Evolutionary conservation across 2,329 filamentous ascomycete species (phyloP).

Genomic region (Colletotrichum sp.): DNA sequence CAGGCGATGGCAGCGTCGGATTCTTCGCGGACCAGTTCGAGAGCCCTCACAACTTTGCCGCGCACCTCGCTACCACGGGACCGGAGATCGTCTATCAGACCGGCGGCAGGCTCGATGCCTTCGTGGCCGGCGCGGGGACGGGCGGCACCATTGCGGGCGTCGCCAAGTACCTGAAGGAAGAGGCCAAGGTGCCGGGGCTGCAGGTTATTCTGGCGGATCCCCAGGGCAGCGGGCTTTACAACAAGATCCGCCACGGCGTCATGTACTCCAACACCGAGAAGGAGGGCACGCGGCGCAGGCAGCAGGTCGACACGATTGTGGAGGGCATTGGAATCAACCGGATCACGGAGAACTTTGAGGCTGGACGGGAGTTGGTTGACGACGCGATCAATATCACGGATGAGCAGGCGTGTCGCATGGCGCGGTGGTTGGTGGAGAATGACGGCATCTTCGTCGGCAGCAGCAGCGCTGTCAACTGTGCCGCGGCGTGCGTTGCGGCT

Average conservation of each 20-base stretch:
- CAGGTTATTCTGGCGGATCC: constrained; percentile 89
- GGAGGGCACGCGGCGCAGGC: constrained; percentile 86
- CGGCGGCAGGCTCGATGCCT: constrained; percentile 77
- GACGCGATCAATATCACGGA: constrained; percentile 91
- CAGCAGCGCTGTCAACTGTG: constrained; percentile 96
- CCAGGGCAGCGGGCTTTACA: constrained; percentile 91
- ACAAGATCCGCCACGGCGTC: constrained; percentile 89
- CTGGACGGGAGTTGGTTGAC: constrained; percentile 83
- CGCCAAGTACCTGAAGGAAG: constrained; percentile 80
- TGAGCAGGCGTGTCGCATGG: constrained; percentile 89
- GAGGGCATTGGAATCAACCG: constrained; percentile 97
- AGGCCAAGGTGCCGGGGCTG: constrained; percentile 60
- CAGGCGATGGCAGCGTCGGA: constrained; percentile 69
- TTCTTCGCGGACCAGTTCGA: constrained; percentile 99
- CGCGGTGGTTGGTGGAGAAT: constrained; percentile 93
- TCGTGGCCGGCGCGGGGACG: constrained; percentile 92
- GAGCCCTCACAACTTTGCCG: constrained; percentile 84
- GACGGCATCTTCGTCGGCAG: constrained; percentile 95
- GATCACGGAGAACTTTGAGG: constrained; percentile 91
- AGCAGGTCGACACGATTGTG: constrained; percentile 94
- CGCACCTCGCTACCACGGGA: constrained; percentile 82
- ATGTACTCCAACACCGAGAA: constrained; percentile 92
- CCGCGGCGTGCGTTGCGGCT: constrained; percentile 74
- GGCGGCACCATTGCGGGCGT: constrained; percentile 93
- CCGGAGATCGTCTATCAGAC: constrained; percentile 89